Base-by-base conservation (phyloP, 495 filamentous ascomycete genomes). In the Neurospora intermedia region DNA sequence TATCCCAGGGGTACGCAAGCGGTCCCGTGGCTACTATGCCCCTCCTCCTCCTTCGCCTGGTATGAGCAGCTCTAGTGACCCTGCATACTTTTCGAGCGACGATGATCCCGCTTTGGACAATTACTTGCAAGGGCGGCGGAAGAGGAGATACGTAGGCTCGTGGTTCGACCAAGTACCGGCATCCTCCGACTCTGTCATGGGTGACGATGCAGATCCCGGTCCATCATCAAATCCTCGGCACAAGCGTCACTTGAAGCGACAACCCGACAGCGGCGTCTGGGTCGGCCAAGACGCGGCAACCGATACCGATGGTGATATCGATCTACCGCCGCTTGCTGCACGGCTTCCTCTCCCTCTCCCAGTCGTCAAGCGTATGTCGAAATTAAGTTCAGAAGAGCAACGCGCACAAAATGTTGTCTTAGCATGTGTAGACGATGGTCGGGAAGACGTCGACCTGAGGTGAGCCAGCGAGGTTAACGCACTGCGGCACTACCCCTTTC, bases 231-330 rank as follows among this genome's bases (percentile, higher is more conserved):
- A 88, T 73, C 73, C 73, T 5, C 80, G 54, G 4, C 23, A 82
- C 41, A 90, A 89, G 78, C 80, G 89, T 59, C 82, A 84, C 6
- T 87, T 93, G 41, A 85, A 86, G 78, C 83, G 92, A 39, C 85
- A 91, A 75, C 81, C 89, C n/a, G 93, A 96, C 79, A 94, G 91
- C 81, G 93, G 91, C 71, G 89, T 95, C n/a, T 94, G 88, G 86
- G 88, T 94, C 88, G 89, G 87, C 18, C 92, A 91, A 76, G 91
- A 92, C 72, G 80, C 69, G 11, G 78, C 81, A 18, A 83, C 82
- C 9, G 82, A 88, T 69, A 74, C 80, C 1, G 84, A 84, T 31
- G 83, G 84, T 5, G 73, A 74, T 27, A 59, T 80, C 2, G 76
- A 81, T 1, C 72, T 82, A 31, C 76, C 79, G 18, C 76, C 77